Percentiles rank a stretch among this genome's conserved stretches.
These are phyloP conservation scores for Scenedesmus sp. DNA, from an alignment of 163 green algal genomes.

Conservation along the genomic window DNA sequence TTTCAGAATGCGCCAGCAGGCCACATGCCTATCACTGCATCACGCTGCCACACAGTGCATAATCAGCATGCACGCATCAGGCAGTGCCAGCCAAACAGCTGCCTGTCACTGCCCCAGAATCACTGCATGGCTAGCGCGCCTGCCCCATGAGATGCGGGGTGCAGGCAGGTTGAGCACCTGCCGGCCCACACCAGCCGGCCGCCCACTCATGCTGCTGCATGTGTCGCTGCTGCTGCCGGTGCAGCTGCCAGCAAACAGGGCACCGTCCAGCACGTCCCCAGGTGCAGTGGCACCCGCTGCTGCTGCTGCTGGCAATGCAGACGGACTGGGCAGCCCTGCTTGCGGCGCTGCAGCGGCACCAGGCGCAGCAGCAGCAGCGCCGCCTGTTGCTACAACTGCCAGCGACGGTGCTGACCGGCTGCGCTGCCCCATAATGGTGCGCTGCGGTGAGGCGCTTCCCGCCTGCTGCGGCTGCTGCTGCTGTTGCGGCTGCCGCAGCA, in stretches of 20 bases:
- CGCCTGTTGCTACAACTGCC: neutral
- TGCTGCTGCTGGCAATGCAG: neutral
- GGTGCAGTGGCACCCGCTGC: neutral
- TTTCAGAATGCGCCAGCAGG: no score
- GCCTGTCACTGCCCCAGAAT: constrained; percentile 6
- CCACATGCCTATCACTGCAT: neutral
- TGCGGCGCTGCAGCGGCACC: neutral
- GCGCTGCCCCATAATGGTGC: neutral
- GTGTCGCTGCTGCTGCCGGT: neutral
- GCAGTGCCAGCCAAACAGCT: neutral
- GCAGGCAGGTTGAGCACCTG: constrained; percentile 49
- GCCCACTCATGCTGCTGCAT: neutral
- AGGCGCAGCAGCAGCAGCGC: neutral
- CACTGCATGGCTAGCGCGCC: constrained; percentile 15
- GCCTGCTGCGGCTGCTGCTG: constrained; percentile 21
- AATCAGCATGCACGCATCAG: neutral
- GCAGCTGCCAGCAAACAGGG: neutral
- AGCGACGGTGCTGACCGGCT: constrained; percentile 21
- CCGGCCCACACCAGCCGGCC: neutral
- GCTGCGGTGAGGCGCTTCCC: neutral
- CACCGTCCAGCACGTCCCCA: neutral
- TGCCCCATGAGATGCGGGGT: constrained; percentile 33
- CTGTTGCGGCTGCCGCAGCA: neutral
- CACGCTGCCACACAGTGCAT: neutral
- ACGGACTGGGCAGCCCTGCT: neutral